Evolutionary conservation across 768 basidiomycete species (phyloP), one percentile per base, ranked within the genome.

Genomic region (Chalciporus sphaerocephalus): DNA sequence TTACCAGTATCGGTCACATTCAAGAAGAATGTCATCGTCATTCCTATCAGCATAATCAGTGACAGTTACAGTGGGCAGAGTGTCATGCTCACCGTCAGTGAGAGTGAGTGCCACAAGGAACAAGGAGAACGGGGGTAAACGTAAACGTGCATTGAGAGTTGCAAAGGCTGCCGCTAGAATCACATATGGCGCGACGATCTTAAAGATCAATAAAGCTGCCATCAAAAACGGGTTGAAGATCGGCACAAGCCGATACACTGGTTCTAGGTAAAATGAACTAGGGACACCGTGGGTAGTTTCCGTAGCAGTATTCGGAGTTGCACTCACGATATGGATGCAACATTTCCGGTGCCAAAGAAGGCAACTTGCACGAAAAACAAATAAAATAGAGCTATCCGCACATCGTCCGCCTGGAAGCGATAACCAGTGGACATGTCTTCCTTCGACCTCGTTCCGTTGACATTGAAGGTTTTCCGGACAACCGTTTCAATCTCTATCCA

Each of bases 201-300:
- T 92, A 75, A 85, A 89, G 43, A 87, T 86, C 51, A 91, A 65
- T 17, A 89, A 72, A 4, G 77, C 60, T 0, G 83, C 75, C 91
- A 92, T 92, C 48, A 87, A 74, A 65, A 92, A 92, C 0, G 90
- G 91, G 50, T 75, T 86, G 61, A 93, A 93, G 40, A 89, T 76
- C 1, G 90, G 88, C 51, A 92, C 83, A 13, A 93, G 73, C 15
- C 90, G 84, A 56, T 91, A 92, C 6, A 92, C 90, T 2, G 91
- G 90, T 32, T 84, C 89, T 16, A 92, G 74, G 62, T 93, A 92
- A 66, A 92, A 92, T 2, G 87, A 88, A 15, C 80, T 84, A 37
- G 22, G 24, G 5, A 13, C 18, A 6, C 17, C 12, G 23, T 41
- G 10, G 56, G 42, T 34, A 44, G 5, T 17, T 32, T 20, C 16